phyloP scores from a whole-genome alignment of 2,329 filamentous ascomycete genomes.

The Xylariaceae sp. region DNA sequence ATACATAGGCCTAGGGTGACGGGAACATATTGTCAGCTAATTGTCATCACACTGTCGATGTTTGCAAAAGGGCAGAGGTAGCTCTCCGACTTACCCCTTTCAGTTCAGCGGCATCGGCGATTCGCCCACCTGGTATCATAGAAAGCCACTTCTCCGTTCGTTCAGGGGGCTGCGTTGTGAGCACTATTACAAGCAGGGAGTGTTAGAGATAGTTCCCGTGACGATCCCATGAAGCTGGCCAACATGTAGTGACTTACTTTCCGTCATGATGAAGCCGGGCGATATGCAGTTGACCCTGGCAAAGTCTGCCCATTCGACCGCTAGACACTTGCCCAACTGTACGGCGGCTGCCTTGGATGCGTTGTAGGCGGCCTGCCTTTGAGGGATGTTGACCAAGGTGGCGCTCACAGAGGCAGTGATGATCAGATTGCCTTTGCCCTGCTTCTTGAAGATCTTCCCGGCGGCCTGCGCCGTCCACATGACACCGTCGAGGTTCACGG shows the following conservation, averaged over 20 bases:
- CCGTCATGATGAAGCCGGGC: constrained; percentile 33
- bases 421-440: constrained; percentile 23
- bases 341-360: constrained; percentile 30
- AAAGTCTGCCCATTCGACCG: constrained; percentile 41
- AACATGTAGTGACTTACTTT: constrained; percentile 23
- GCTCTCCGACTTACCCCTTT: constrained; percentile 25
- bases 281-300: constrained; percentile 38
- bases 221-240: not conserved
- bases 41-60: not conserved
- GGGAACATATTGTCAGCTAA: constrained; percentile 2
- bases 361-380: constrained; percentile 16
- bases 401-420: constrained; percentile 14
- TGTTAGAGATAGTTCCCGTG: not conserved
- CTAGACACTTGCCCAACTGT: constrained; percentile 37
- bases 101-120: constrained; percentile 33
- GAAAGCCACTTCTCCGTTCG: constrained; percentile 28
- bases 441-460: constrained; percentile 35
- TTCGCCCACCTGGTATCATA: constrained; percentile 30
- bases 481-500: constrained; percentile 39
- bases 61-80: not conserved
- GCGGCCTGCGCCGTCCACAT: constrained; percentile 42
- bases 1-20: constrained; percentile 31
- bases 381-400: constrained; percentile 13
- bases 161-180: constrained; percentile 29
- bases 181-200: constrained; percentile 21